Evolutionary conservation across 768 basidiomycete species (phyloP).

Genomic region (Tricholoma sp.): DNA sequence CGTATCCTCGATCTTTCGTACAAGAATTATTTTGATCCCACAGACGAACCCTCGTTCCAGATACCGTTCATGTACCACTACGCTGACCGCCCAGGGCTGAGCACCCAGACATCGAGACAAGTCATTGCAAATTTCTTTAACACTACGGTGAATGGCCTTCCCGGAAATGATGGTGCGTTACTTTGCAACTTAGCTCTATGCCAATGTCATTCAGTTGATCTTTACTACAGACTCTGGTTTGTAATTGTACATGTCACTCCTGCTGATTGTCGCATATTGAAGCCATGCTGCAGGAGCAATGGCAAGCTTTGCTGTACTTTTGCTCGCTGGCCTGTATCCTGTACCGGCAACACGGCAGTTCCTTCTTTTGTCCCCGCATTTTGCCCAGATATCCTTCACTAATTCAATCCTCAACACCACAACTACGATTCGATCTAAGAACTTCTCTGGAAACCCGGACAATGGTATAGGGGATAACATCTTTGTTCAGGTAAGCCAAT

Average conservation of each 20-base stretch:
- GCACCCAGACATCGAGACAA: conserved; percentile 51
- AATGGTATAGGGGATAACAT: background rate
- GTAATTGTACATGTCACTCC: background rate
- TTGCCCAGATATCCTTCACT: conserved; percentile 54
- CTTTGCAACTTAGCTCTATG: background rate
- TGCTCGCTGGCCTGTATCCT: conserved; percentile 57
- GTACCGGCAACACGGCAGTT: conserved; percentile 56
- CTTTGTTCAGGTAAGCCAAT: conserved; percentile 45
- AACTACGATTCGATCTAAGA: conserved; percentile 46
- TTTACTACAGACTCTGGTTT: conserved; percentile 19
- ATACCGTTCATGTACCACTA: conserved; percentile 73
- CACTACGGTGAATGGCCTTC: conserved; percentile 49
- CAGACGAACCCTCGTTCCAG: conserved; percentile 63
- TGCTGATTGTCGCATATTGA: background rate
- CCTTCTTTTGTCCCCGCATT: conserved; percentile 58
- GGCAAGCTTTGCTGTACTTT: conserved; percentile 58
- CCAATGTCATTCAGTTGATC: background rate
- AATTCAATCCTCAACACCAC: conserved; percentile 55
- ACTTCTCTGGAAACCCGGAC: conserved; percentile 9
- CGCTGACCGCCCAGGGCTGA: conserved; percentile 53
- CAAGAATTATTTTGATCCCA: conserved; percentile 46
- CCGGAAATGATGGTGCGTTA: conserved; percentile 59
- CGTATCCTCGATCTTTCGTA: background rate
- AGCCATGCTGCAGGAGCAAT: conserved; percentile 42
- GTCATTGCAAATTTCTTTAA: conserved; percentile 55